Evolutionary conservation across 2,329 filamentous ascomycete species (phyloP), one percentile per base, ranked within the genome.

Genomic region (Neopestalotiopsis rosae): DNA sequence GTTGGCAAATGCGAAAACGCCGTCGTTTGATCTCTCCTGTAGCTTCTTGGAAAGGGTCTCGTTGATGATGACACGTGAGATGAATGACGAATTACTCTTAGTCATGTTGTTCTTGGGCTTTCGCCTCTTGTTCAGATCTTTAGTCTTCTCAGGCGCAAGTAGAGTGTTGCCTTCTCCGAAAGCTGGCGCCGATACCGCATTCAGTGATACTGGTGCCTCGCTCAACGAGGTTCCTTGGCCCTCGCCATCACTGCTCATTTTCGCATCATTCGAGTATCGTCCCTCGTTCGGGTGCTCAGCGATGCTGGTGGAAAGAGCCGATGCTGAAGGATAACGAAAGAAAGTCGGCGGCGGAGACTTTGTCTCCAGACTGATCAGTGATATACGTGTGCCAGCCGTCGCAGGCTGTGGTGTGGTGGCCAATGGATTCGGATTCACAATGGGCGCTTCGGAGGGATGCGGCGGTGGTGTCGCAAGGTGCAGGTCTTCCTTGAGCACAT

Each of bases 81-180:
- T 96, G 78, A 98, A 99, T 0, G 95, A 97, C 10, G 96, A 99
- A 80, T 97, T 98, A 83, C 94, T 98, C 85, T 99, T 99, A 66
- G 95, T 91, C 80, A 99, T 96, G 80, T 97, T 98, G 81, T 95
- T 98, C 86, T 98, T 99, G 2, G 96, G 96, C 80, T 99, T 99
- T 77, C 91, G 89, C 78, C 90, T 88, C 85, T 98, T 98, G 72
- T 89, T 90, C 56, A 89, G 87, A 76, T 95, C 93, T 76, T 94
- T 94, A 38, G 87, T 85, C 65, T 87, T 86, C 20, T 86, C 85
- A 3, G 89, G 81, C 12, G 87, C 84, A 38, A 98, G 85, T 32
- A 93, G 87, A 6, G 91, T 87, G 78, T 97, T 98, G 66, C 93
- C 92, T 75, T 96, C 93, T 7, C 95, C 95, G 80, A 98, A 98